These are phyloP conservation scores for Vairimorpha necatrix DNA, from an alignment of 371 early-diverging fungal species.

Conservation along the genomic window DNA sequence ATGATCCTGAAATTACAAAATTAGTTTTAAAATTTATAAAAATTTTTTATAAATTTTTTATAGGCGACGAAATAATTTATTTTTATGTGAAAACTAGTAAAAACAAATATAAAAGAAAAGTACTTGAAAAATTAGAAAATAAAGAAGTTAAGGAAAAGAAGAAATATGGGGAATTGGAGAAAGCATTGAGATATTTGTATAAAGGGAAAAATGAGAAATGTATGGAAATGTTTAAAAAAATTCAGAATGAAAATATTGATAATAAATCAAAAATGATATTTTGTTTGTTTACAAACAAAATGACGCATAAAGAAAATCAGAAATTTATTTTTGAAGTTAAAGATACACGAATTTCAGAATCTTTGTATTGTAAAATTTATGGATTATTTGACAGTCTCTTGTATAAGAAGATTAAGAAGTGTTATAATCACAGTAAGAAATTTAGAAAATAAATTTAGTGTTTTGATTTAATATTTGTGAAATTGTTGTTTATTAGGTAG, in stretches of 20 bases:
- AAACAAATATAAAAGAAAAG: constrained; percentile 19
- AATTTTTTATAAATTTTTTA: constrained; percentile 34
- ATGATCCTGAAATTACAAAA: constrained; percentile 17
- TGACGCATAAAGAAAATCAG: background rate
- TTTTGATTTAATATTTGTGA: no score
- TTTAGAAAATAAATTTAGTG: background rate
- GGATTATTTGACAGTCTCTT: background rate
- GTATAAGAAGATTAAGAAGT: background rate
- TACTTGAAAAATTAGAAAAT: constrained; percentile 7
- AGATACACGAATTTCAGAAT: background rate
- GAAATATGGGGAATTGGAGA: background rate
- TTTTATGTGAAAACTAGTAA: constrained; percentile 10
- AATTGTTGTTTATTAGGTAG: no score
- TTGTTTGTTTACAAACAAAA: background rate
- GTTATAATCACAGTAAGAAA: background rate
- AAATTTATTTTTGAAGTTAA: background rate
- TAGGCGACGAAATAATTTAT: constrained; percentile 13
- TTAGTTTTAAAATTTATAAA: constrained; percentile 16
- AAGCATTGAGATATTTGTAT: background rate
- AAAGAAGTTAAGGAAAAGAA: background rate
- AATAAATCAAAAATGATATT: background rate
- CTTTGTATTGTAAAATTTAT: background rate
- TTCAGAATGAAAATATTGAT: background rate
- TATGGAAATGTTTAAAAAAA: constrained; percentile 1
- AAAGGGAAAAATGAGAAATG: background rate